phyloP scores from a whole-genome alignment of 768 basidiomycete species.

The Leccinellum luteum region DNA sequence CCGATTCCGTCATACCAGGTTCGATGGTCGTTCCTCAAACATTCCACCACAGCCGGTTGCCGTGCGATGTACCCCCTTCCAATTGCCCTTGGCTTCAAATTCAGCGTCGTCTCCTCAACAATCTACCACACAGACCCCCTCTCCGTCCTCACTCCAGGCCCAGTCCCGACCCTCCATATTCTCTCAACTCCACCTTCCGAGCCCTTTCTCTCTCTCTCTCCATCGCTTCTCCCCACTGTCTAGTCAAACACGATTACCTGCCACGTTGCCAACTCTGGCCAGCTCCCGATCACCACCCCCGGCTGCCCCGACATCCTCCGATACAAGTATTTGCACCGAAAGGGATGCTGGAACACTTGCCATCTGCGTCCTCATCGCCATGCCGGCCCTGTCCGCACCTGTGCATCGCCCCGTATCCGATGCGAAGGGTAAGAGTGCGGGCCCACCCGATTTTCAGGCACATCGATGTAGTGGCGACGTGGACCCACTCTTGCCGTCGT shows the following conservation, averaged over 20 bases:
- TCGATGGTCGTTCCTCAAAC: background rate
- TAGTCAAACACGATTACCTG: background rate
- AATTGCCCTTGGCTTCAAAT: background rate
- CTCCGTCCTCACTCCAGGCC: background rate
- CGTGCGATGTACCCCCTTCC: slow-evolving; percentile 3
- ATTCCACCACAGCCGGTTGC: slow-evolving; percentile 17
- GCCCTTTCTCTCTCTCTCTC: background rate
- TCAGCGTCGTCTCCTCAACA: background rate
- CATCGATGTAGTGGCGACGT: background rate
- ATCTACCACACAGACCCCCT: background rate
- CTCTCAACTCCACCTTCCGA: slow-evolving; percentile 10
- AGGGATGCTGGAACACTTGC: slow-evolving; percentile 2
- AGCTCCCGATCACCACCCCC: background rate
- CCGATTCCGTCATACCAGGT: background rate
- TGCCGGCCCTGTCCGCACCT: slow-evolving; percentile 17
- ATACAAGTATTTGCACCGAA: background rate
- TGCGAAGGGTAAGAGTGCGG: slow-evolving; percentile 20
- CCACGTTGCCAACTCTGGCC: background rate
- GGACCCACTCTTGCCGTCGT: slow-evolving; percentile 4
- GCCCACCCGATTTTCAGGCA: slow-evolving; percentile 5
- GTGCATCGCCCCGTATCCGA: background rate
- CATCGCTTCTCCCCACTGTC: background rate
- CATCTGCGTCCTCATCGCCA: slow-evolving; percentile 22
- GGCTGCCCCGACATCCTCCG: background rate
- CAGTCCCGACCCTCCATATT: slow-evolving; percentile 1